Evolutionary conservation across 345 rosid species (phyloP).

Genomic region (Dipteronia sinensis): DNA sequence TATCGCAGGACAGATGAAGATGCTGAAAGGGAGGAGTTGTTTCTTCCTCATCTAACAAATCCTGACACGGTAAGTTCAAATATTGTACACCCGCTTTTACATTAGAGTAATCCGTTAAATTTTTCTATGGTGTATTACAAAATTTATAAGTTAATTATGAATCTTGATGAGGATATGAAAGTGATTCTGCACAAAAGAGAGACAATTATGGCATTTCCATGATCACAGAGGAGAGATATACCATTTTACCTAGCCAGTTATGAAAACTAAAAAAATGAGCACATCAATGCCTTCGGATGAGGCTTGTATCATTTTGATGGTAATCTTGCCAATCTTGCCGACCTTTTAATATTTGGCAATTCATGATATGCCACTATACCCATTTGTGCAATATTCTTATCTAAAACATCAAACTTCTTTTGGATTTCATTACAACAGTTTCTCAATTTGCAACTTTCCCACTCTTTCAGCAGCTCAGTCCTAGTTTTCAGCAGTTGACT

Average conservation of each 20-base stretch:
- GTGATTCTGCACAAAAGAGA: background rate
- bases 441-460: background rate
- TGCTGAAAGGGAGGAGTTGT: constrained; percentile 49
- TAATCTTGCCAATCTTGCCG: background rate
- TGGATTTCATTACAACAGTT: background rate
- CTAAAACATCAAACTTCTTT: background rate
- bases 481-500: constrained; percentile 23
- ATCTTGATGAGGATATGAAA: background rate
- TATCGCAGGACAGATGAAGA: constrained; percentile 52
- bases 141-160: background rate
- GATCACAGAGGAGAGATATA: too few species aligned
- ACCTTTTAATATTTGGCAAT: background rate
- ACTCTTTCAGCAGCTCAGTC: constrained; percentile 29
- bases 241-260: too few species aligned
- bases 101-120: background rate
- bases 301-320: constrained; percentile 5
- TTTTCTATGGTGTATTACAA: background rate
- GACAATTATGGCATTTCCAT: background rate
- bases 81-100: background rate
- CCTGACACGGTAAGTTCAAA: constrained; percentile 34
- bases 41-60: constrained; percentile 32
- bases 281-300: background rate
- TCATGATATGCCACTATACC: background rate
- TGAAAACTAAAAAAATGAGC: too few species aligned
- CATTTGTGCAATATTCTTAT: background rate